A percentile compares a stretch with the other conserved stretches of the same genome.
phyloP scores from a whole-genome alignment of 768 basidiomycete species.

The Pisolithus marmoratus region DNA sequence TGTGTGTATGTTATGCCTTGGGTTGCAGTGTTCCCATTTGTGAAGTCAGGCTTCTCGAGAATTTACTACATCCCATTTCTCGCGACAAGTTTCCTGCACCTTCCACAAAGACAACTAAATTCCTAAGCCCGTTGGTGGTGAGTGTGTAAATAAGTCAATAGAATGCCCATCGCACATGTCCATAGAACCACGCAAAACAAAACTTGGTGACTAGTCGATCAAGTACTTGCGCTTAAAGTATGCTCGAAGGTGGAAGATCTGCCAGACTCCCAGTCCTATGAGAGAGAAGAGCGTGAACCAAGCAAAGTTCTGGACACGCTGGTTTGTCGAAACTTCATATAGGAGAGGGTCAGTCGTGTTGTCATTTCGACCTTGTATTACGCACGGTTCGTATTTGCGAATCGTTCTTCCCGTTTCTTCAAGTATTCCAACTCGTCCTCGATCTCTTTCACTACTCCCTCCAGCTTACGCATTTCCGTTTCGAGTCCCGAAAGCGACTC shows the following conservation, averaged over 20 bases:
- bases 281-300: constrained; percentile 82
- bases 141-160: too few species aligned
- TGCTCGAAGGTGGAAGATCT: constrained; percentile 87
- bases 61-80: too few species aligned
- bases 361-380: constrained; percentile 8
- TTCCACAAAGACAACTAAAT: too few species aligned
- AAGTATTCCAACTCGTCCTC: constrained; percentile 91
- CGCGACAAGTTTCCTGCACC: too few species aligned
- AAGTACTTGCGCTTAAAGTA: constrained; percentile 97
- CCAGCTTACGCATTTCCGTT: constrained; percentile 97
- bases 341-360: not conserved
- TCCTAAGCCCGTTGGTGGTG: too few species aligned
- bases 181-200: not conserved
- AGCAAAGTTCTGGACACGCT: constrained; percentile 88
- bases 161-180: not conserved
- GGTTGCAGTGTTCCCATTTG: too few species aligned
- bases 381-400: constrained; percentile 85
- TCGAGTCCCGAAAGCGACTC: constrained; percentile 94
- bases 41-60: too few species aligned
- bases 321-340: constrained; percentile 77
- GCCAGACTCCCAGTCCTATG: constrained; percentile 82
- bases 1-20: too few species aligned
- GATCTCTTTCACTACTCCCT: constrained; percentile 91
- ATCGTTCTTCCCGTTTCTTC: constrained; percentile 82
- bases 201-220: constrained; percentile 53